Evolutionary conservation across 345 rosid genomes (phyloP), one percentile per base, ranked within the genome.

Genomic region (Hypericum androsaemum): DNA sequence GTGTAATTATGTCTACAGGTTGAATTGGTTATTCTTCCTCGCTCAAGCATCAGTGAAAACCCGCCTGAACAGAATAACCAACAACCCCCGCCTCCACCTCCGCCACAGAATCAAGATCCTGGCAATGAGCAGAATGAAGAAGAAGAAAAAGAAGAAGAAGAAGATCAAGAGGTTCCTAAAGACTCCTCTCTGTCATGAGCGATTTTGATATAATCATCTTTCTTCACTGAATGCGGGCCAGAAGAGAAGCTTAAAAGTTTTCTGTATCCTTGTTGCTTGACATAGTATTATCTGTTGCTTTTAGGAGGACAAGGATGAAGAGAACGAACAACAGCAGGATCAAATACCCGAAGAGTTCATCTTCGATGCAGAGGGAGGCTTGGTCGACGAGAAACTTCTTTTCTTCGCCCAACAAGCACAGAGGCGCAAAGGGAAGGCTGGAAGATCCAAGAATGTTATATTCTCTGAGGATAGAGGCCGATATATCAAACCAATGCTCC

Each of bases 391-490:
- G 72, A 90, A 87, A 68, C 95, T 90, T 46, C 89, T 90, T 48
- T 80, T 90, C 77, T 90, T 90, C 77, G 95, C 95, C 58, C 98
- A 87, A 69, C 98, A 90, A 82, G 95, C 89, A 38, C 96, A 81
- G 68, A 84, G 86, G 69, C 87, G 86, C 35, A 47, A 53, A 56
- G 98, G 98, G 36, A 84, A 81, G 76, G 98, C 98, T 71, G 96
- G 98, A 58, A 84, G 96, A 83, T 96, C 98, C 12, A 87, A 90
- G 74, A 90, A 90, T 74, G 80, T 84, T 59, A 90, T 90, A 55
- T 87, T 84, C 68, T 90, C 98, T 2, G 96, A 90, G 83, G 96
- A 90, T 54, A 81, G 98, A 74, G 98, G 96, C 48, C 88, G 95
- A 63, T 90, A 90, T 65, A 82, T 87, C 46, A 90, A 90, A 77